phyloP scores from a whole-genome alignment of 1,284 basidiomycete species.

The Vanrija sp. region DNA sequence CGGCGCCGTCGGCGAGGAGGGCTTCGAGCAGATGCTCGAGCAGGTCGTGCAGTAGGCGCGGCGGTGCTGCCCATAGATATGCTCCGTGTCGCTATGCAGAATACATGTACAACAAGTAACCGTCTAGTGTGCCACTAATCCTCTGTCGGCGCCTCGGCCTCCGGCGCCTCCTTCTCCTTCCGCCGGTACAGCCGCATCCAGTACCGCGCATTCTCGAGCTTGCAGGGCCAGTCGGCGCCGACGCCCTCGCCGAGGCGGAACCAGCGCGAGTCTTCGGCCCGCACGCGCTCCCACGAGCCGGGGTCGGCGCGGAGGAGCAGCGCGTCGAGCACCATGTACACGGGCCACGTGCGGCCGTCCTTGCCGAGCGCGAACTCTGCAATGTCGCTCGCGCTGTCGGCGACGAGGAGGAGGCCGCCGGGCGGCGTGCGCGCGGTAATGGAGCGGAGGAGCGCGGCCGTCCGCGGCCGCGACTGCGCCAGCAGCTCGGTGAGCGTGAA shows the following conservation, averaged over 20 bases:
- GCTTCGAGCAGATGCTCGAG: slow-evolving; percentile 48
- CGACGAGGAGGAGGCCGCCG: slow-evolving; percentile 49
- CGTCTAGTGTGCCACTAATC: not conserved
- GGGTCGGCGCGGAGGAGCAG: slow-evolving; percentile 15
- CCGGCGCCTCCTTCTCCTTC: not conserved
- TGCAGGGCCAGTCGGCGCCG: slow-evolving; percentile 42
- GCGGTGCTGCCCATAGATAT: no score
- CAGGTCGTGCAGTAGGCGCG: not conserved
- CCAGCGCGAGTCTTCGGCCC: slow-evolving; percentile 44
- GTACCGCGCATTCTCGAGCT: slow-evolving; percentile 51
- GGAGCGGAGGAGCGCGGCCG: slow-evolving; percentile 43
- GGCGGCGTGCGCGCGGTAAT: slow-evolving; percentile 37
- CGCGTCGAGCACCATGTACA: slow-evolving; percentile 41
- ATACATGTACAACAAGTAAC: not conserved
- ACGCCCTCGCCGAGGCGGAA: slow-evolving; percentile 42
- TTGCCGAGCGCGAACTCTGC: slow-evolving; percentile 38
- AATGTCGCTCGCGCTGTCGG: slow-evolving; percentile 47
- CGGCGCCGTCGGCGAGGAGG: slow-evolving; percentile 51
- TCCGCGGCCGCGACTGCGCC: slow-evolving; percentile 43
- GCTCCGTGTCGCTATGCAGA: no score
- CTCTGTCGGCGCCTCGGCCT: not conserved
- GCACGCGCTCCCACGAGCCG: slow-evolving; percentile 37
- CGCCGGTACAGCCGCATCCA: slow-evolving; percentile 46
- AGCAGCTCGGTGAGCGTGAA: slow-evolving; percentile 52
- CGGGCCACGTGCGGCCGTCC: slow-evolving; percentile 40